Evolutionary conservation across 305 asterid species (phyloP).

Genomic region (Fraxinus ornus): DNA sequence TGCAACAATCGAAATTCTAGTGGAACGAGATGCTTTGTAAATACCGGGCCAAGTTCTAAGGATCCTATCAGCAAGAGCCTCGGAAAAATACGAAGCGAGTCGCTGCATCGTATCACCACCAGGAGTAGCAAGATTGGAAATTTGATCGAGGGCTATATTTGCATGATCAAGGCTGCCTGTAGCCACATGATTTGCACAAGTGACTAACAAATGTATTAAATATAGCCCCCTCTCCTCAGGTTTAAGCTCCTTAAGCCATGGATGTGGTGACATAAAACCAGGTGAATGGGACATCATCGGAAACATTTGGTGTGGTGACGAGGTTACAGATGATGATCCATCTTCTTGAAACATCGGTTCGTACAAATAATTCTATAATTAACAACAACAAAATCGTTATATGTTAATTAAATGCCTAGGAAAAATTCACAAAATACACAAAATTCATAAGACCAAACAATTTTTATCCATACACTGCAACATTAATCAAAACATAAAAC

Average conservation of each 20-base stretch:
- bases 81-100: constrained; percentile 84
- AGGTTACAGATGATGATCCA: constrained; percentile 74
- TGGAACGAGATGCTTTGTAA: constrained; percentile 67
- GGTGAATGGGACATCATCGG: constrained; percentile 61
- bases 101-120: constrained; percentile 95
- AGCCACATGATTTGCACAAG: constrained; percentile 84
- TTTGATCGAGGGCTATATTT: constrained; percentile 81
- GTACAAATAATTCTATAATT: not conserved
- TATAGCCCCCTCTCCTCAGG: constrained; percentile 90
- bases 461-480: not conserved
- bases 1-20: constrained; percentile 40
- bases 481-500: constrained; percentile 18
- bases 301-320: constrained; percentile 62
- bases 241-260: constrained; percentile 76
- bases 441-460: constrained; percentile 8
- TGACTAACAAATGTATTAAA: constrained; percentile 69
- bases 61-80: constrained; percentile 79
- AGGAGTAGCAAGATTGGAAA: constrained; percentile 78
- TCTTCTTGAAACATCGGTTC: constrained; percentile 77
- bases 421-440: constrained; percentile 12
- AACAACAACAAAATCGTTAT: not conserved
- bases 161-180: constrained; percentile 76
- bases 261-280: constrained; percentile 56
- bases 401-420: constrained; percentile 3
- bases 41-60: constrained; percentile 84